phyloP scores from a whole-genome alignment of 1,284 basidiomycete species.

The Wolfiporia cocos region DNA sequence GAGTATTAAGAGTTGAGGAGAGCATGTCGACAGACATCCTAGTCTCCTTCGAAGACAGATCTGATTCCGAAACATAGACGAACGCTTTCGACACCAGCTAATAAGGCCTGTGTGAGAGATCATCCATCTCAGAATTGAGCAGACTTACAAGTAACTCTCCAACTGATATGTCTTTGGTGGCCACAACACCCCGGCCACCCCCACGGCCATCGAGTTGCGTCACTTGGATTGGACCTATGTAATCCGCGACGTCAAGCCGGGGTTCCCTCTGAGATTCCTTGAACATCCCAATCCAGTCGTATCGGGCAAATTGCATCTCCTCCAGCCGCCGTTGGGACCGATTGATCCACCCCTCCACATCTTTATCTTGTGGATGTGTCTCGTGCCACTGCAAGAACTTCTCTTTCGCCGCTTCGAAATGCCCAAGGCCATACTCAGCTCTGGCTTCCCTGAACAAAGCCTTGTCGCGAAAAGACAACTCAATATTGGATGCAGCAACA shows the following conservation, averaged over 20 bases:
- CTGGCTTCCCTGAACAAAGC: slow-evolving; percentile 6
- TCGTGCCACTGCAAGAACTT: slow-evolving; percentile 9
- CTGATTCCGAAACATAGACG: slow-evolving; percentile 8
- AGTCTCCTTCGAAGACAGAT: slow-evolving; percentile 6
- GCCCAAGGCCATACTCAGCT: slow-evolving; percentile 10
- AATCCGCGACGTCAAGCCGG: slow-evolving; percentile 15
- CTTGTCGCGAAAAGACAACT: slow-evolving; percentile 1
- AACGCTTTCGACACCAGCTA: slow-evolving; percentile 18
- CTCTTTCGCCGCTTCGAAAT: slow-evolving; percentile 9
- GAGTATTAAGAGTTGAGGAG: slow-evolving; percentile 6
- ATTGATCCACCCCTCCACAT: slow-evolving; percentile 9
- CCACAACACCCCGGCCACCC: slow-evolving; percentile 16
- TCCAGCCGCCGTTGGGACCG: slow-evolving; percentile 8
- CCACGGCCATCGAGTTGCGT: slow-evolving; percentile 10
- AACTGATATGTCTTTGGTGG: slow-evolving; percentile 8
- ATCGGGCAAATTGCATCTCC: slow-evolving; percentile 10
- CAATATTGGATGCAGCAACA: not conserved
- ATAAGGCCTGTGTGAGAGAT: too few species aligned
- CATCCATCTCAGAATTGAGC: too few species aligned
- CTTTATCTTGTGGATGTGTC: slow-evolving; percentile 8
- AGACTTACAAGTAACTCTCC: slow-evolving; percentile 17
- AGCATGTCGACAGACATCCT: slow-evolving; percentile 12
- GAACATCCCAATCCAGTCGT: slow-evolving; percentile 15
- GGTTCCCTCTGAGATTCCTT: slow-evolving; percentile 6
- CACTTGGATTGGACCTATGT: slow-evolving; percentile 13